These are phyloP conservation scores for Monilinia fructicola DNA, from an alignment of 2,329 filamentous ascomycete genomes.

Conservation along the genomic window DNA sequence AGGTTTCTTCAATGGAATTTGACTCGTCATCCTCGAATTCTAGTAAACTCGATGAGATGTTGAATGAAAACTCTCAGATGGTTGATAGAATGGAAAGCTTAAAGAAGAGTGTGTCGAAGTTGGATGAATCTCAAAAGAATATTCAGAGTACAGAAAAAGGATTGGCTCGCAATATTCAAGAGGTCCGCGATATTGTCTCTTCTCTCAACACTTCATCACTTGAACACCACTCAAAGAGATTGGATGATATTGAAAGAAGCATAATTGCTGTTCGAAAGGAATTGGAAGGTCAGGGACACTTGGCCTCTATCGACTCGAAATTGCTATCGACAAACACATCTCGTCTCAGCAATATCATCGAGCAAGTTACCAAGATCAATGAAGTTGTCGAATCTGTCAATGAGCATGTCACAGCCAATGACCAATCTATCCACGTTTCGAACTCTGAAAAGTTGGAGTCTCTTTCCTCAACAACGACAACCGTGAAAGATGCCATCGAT, in stretches of 20 bases:
- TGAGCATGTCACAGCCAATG: constrained; percentile 24
- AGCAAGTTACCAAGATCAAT: constrained; percentile 27
- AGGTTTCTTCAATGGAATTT: constrained; percentile 27
- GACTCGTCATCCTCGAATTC: constrained; percentile 22
- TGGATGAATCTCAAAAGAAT: constrained; percentile 26
- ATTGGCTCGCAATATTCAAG: constrained; percentile 27
- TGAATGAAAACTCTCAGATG: constrained; percentile 25
- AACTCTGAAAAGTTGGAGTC: constrained; percentile 27
- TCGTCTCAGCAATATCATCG: constrained; percentile 27
- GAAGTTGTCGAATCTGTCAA: constrained; percentile 27
- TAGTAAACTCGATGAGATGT: constrained; percentile 27
- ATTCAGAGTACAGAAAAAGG: constrained; percentile 26
- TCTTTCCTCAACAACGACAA: constrained; percentile 24
- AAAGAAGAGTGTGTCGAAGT: constrained; percentile 26
- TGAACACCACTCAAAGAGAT: constrained; percentile 24
- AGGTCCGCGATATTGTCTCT: constrained; percentile 29
- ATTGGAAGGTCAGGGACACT: constrained; percentile 27
- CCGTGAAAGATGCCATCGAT: constrained; percentile 27
- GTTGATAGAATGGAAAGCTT: constrained; percentile 26
- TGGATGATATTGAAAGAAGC: constrained; percentile 31
- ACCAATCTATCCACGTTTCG: constrained; percentile 11
- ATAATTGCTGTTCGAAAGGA: constrained; percentile 29
- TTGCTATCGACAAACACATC: constrained; percentile 29
- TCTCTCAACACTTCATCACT: constrained; percentile 29
- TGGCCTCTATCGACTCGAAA: constrained; percentile 33